Evolutionary conservation across 345 rosid genomes (phyloP), one percentile per base, ranked within the genome.

Genomic region (Eutrema japonicum): DNA sequence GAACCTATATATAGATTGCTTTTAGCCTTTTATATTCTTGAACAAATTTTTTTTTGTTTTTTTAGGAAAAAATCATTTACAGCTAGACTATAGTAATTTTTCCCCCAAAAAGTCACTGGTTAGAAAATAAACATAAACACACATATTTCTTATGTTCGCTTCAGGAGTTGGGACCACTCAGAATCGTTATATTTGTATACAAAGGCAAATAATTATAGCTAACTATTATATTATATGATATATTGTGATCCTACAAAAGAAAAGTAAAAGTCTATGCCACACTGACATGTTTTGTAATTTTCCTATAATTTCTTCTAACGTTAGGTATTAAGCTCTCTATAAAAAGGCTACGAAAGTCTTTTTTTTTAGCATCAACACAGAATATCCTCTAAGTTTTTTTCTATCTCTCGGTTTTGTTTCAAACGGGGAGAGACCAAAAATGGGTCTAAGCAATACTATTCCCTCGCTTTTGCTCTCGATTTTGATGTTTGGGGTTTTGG

Each of bases 381-480:
- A 12, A 54, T 5, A 32, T 55, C 33, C 56, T 64, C 29, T 45
- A 64, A 48, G 22, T 26, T 64, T 72, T 30, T 54, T 43, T 43
- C 42, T 18, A 51, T 63, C 54, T n/a, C n/a, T 45, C 38, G 65
- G 10, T 9, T 35, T 64, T 64, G 6, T 32, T 55, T 55, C 40
- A 18, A 63, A 30, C n/a, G 46, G 8, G 32, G 53, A 7, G 68
- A 16, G 27, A 22, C 54, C 42, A 56, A 38, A 36, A 57, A 74
- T 74, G 78, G 62, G 37, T 66, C 13, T 66, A 74, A 48, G 45
- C 67, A 66, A 74, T 49, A 66, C 14, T 22, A 40, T 66, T 74
- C 13, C n/a, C 13, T 41, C 14, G 32, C 30, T 64, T 30, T 30
- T 60, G 9, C 13, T 58, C 36, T 49, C 60, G 2, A 18, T 49